Base-by-base conservation (phyloP, 768 basidiomycete species). In the Pleurotus tuber-regium region DNA sequence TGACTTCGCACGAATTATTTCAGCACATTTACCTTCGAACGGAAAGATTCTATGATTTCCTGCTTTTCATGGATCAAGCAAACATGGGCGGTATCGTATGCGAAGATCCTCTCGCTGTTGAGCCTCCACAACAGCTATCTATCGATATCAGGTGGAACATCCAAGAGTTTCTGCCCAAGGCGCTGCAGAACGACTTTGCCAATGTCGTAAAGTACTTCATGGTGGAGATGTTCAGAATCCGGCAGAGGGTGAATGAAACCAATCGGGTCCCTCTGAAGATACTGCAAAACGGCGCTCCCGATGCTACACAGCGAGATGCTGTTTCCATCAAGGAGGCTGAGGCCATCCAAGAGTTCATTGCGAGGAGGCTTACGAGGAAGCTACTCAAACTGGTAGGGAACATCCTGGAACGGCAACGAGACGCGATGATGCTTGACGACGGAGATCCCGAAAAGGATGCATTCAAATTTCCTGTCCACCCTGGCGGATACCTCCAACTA, bases 131-230 rank as follows among this genome's bases (percentile, higher is more conserved):
- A 49, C 80, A 87, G 21, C 74, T 94, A 19, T 72, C 79, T 2
- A 71, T 92, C 41, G 85, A 88, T 59, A 89, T 95, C 80, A 81
- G 83, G 46, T 98, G 95, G 95, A 98, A 98, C 63, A 91, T 98
- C 55, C 78, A 85, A 54, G 76, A 79, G 1, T 98, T 97, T 75
- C 82, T 99, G 5, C 95, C 97, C 0, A 82, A 79, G 0, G 84
- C 84, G 8, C 74, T 95, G 31, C 95, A 93, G 61, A 69, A 74
- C 10, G 83, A 92, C 59, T 97, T 98, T 59, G 75, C 76, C 39
- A 60, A 76, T 2, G 76, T 84, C 39, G 70, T 98, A 36, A 88
- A 89, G 41, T 86, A 80, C 63, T 98, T 91, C 73, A 85, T 98
- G 46, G 73, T 90, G 54, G 90, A 93, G 57, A 73, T 96, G 56